These are phyloP conservation scores for Fusarium sambucinum DNA, from an alignment of 2,329 filamentous ascomycete species.

Conservation along the genomic window DNA sequence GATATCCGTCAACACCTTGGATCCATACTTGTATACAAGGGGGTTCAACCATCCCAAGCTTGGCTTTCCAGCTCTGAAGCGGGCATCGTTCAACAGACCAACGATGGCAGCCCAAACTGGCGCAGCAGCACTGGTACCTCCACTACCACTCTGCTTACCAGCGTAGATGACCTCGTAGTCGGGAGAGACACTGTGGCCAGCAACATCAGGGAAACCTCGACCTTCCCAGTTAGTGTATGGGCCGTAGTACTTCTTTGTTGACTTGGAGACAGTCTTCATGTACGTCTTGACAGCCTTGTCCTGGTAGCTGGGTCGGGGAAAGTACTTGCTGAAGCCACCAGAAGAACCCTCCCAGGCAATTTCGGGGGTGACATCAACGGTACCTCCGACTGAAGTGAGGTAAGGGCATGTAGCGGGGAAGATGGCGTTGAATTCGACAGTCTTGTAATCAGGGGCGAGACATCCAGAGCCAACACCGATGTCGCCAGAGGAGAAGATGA, in stretches of 20 bases:
- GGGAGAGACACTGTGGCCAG: slow-evolving; percentile 60
- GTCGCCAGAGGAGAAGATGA: slow-evolving; percentile 59
- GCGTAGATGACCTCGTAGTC: slow-evolving; percentile 60
- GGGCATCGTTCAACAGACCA: slow-evolving; percentile 61
- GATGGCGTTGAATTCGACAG: slow-evolving; percentile 53
- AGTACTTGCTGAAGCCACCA: slow-evolving; percentile 64
- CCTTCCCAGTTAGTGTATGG: slow-evolving; percentile 54
- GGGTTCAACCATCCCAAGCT: slow-evolving; percentile 65
- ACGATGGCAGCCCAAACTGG: slow-evolving; percentile 63
- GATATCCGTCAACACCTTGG: slow-evolving; percentile 38
- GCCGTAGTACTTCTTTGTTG: slow-evolving; percentile 53
- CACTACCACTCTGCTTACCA: slow-evolving; percentile 41
- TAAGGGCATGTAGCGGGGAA: slow-evolving; percentile 58
- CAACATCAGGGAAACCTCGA: slow-evolving; percentile 60
- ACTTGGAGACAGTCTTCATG: slow-evolving; percentile 51
- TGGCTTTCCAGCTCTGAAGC: slow-evolving; percentile 57
- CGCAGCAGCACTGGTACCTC: slow-evolving; percentile 59
- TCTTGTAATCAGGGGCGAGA: slow-evolving; percentile 32
- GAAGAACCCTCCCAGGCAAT: slow-evolving; percentile 58
- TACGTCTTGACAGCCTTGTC: slow-evolving; percentile 55
- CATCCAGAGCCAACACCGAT: slow-evolving; percentile 40
- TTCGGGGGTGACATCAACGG: slow-evolving; percentile 61
- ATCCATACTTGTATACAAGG: slow-evolving; percentile 52
- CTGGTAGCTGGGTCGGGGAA: slow-evolving; percentile 62
- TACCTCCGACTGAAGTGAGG: slow-evolving; percentile 65